Evolutionary conservation across 495 filamentous ascomycete species (phyloP).

Genomic region (Cercophora samala): DNA sequence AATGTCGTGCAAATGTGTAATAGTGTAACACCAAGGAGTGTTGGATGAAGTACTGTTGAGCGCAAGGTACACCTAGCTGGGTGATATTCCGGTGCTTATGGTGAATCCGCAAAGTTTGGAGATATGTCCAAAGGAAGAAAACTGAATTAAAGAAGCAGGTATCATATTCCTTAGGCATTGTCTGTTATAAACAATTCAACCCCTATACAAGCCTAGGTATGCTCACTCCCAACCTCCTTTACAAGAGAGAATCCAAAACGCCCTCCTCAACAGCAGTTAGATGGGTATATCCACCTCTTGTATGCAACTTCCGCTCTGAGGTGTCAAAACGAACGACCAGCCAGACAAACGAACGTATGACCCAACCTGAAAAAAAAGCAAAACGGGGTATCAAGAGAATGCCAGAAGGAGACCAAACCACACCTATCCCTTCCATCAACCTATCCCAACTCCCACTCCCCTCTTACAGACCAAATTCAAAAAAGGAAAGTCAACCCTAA

Average conservation of each 20-base stretch:
- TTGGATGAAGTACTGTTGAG: too few relatives aligned
- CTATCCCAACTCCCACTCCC: background rate
- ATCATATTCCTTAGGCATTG: background rate
- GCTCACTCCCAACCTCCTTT: background rate
- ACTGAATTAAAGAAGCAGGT: background rate
- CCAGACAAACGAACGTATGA: background rate
- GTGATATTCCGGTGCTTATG: too few relatives aligned
- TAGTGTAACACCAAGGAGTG: too few relatives aligned
- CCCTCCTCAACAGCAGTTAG: background rate
- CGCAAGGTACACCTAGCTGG: too few relatives aligned
- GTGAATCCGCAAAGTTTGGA: too few relatives aligned
- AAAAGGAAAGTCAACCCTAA: background rate
- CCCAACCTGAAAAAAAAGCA: background rate
- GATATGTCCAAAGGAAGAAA: too few relatives aligned
- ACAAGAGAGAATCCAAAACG: background rate
- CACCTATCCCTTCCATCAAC: background rate
- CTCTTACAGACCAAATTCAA: background rate
- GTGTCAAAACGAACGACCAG: background rate
- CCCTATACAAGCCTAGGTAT: background rate
- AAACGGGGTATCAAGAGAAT: conserved; percentile 19
- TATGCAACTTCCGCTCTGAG: background rate
- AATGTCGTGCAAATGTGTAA: too few relatives aligned
- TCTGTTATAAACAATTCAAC: background rate
- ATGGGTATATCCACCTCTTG: background rate
- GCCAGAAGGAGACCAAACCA: conserved; percentile 6